Percentiles rank a stretch among this genome's conserved stretches.
Evolutionary conservation across 1,284 basidiomycete genomes (phyloP).

Genomic region (Cutaneotrichosporon cutaneum): DNA sequence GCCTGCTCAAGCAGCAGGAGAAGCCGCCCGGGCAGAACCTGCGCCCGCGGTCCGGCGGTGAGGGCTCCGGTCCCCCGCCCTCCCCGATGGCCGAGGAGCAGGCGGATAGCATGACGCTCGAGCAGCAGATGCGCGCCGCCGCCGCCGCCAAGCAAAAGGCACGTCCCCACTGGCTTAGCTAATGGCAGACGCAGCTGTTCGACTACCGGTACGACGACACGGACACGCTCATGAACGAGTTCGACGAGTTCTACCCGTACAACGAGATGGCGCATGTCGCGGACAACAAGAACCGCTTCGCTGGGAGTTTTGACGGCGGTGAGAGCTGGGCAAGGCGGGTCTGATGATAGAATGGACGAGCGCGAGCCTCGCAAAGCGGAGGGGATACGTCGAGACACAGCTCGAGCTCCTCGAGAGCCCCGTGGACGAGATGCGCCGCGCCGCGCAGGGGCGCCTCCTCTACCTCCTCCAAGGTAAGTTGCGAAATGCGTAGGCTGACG

Average conservation of each 20-base stretch:
- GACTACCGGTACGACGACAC: slow-evolving; percentile 93
- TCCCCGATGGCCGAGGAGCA: slow-evolving; percentile 20
- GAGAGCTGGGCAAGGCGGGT: slow-evolving; percentile 54
- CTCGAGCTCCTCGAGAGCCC: slow-evolving; percentile 82
- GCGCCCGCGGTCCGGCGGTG: slow-evolving; percentile 21
- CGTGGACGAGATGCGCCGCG: slow-evolving; percentile 76
- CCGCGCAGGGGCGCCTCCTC: slow-evolving; percentile 78
- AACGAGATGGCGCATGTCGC: slow-evolving; percentile 88
- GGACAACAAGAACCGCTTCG: slow-evolving; percentile 84
- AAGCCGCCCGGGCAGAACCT: not conserved
- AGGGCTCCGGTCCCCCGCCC: slow-evolving; percentile 16
- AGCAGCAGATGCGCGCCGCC: slow-evolving; percentile 37
- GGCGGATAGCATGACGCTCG: slow-evolving; percentile 38
- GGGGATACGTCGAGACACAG: slow-evolving; percentile 70
- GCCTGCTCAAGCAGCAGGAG: slow-evolving; percentile 5
- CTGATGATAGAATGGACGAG: slow-evolving; percentile 70
- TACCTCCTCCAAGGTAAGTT: slow-evolving; percentile 93
- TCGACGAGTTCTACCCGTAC: slow-evolving; percentile 98
- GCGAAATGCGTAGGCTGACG: too few relatives aligned
- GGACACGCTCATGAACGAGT: slow-evolving; percentile 90
- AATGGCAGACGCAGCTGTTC: slow-evolving; percentile 68
- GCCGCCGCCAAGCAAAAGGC: slow-evolving; percentile 37
- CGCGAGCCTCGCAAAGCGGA: slow-evolving; percentile 59
- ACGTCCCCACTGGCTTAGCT: slow-evolving; percentile 24
- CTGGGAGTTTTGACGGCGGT: slow-evolving; percentile 68